Conservation (phyloP, 2,329 filamentous ascomycete species). For the Trichoderma guizhouense region DNA sequence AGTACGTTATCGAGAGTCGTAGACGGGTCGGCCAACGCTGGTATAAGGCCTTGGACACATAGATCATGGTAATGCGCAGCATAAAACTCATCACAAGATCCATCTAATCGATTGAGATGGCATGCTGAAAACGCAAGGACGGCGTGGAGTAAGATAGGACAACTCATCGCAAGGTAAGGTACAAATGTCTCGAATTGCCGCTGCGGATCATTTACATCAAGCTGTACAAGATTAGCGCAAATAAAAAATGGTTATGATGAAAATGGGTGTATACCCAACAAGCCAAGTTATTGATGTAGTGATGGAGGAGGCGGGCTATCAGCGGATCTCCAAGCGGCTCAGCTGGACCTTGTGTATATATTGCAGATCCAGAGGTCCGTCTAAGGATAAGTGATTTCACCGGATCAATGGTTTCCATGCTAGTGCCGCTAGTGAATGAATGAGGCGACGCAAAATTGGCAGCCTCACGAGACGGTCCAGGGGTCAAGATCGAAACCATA, state of each 20-base stretch:
- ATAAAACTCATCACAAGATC: neutral
- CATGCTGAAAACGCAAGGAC: neutral
- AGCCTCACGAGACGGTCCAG: neutral
- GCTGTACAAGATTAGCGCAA: neutral
- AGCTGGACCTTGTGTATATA: neutral
- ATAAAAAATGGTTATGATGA: neutral
- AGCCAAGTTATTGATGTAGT: neutral
- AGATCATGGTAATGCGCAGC: neutral
- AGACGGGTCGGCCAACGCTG: neutral
- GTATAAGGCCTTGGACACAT: neutral
- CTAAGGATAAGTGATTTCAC: neutral
- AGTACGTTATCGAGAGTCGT: neutral
- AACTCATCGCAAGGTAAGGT: neutral
- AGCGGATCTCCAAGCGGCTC: neutral
- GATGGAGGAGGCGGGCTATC: neutral
- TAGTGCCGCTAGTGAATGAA: neutral
- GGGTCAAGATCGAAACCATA: neutral
- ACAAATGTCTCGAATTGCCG: neutral
- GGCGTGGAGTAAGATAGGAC: neutral
- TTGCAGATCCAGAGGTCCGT: neutral
- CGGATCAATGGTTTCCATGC: neutral
- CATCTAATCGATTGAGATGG: neutral
- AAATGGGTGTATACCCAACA: neutral
- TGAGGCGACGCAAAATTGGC: neutral
- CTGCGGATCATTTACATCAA: neutral